A percentile compares a stretch with the other conserved stretches of the same genome.
These are phyloP conservation scores for Leccinum subrobustum DNA, from an alignment of 1,284 basidiomycete species.

Conservation along the genomic window DNA sequence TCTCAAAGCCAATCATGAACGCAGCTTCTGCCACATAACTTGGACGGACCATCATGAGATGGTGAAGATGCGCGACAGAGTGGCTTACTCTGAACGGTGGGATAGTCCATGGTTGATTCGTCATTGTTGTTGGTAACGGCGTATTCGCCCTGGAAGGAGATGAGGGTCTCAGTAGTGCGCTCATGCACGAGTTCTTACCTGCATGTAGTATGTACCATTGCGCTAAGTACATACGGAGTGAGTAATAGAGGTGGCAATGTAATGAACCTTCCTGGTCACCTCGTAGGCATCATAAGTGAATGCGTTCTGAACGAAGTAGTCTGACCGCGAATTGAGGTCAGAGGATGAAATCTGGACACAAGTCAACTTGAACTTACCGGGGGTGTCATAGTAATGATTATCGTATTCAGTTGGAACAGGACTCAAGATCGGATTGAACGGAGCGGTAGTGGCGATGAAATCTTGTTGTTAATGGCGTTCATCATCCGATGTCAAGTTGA, in stretches of 20 bases:
- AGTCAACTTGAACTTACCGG: slow-evolving; percentile 22
- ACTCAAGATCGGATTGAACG: slow-evolving; percentile 47
- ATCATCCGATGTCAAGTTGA: slow-evolving; percentile 5
- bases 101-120: slow-evolving; percentile 56
- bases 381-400: slow-evolving; percentile 65
- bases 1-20: slow-evolving; percentile 73
- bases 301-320: slow-evolving; percentile 60
- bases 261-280: slow-evolving; percentile 26
- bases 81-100: slow-evolving; percentile 46
- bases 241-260: neutral
- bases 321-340: slow-evolving; percentile 20
- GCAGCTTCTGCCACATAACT: slow-evolving; percentile 58
- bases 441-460: slow-evolving; percentile 58
- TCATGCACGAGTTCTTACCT: slow-evolving; percentile 23
- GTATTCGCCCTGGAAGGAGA: slow-evolving; percentile 54
- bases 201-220: slow-evolving; percentile 51
- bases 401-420: slow-evolving; percentile 60
- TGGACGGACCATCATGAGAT: slow-evolving; percentile 4
- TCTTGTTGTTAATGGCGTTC: slow-evolving; percentile 34
- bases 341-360: neutral
- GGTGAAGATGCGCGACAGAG: neutral
- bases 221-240: slow-evolving; percentile 33
- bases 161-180: neutral
- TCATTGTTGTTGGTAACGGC: slow-evolving; percentile 56
- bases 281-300: slow-evolving; percentile 61